Conservation (phyloP, 257 asterid genomes). For the Fraxinus americana region DNA sequence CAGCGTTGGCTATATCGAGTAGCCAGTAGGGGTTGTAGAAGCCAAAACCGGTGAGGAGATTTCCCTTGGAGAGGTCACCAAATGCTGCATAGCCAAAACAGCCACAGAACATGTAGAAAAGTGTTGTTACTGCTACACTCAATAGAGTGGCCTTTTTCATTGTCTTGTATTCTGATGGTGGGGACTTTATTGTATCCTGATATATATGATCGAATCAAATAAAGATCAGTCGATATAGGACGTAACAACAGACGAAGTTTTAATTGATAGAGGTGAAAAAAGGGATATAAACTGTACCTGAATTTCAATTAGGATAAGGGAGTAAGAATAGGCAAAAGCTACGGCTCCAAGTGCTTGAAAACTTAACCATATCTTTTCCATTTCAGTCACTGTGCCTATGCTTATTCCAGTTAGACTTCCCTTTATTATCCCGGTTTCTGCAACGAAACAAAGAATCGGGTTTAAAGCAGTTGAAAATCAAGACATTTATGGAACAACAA, state of each 20-base stretch:
- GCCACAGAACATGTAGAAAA: constrained; percentile 22
- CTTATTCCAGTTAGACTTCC: constrained; percentile 18
- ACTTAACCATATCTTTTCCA: constrained; percentile 6
- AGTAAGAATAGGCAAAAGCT: constrained; percentile 20
- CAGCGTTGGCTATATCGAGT: constrained; percentile 10
- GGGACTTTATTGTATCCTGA: constrained; percentile 18
- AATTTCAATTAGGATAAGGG: constrained; percentile 15
- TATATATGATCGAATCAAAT: background rate
- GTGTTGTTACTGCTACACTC: constrained; percentile 6
- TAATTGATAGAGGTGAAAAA: background rate
- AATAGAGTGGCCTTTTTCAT: constrained; percentile 14
- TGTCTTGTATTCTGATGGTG: constrained; percentile 17
- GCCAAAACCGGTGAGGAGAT: constrained; percentile 16
- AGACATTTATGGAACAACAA: background rate
- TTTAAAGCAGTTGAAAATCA: background rate
- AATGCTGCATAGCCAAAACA: constrained; percentile 22
- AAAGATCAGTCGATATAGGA: background rate
- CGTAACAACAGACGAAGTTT: too few relatives aligned
- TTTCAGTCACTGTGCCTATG: constrained; percentile 12
- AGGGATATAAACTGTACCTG: constrained; percentile 1
- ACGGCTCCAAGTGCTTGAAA: constrained; percentile 18
- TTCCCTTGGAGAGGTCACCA: constrained; percentile 6
- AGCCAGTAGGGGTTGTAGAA: constrained; percentile 22
- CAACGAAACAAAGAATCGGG: background rate
- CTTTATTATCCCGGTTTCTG: constrained; percentile 8